Evolutionary conservation across 2,329 filamentous ascomycete genomes (phyloP).

Genomic region (Sporothrix dimorphospora): DNA sequence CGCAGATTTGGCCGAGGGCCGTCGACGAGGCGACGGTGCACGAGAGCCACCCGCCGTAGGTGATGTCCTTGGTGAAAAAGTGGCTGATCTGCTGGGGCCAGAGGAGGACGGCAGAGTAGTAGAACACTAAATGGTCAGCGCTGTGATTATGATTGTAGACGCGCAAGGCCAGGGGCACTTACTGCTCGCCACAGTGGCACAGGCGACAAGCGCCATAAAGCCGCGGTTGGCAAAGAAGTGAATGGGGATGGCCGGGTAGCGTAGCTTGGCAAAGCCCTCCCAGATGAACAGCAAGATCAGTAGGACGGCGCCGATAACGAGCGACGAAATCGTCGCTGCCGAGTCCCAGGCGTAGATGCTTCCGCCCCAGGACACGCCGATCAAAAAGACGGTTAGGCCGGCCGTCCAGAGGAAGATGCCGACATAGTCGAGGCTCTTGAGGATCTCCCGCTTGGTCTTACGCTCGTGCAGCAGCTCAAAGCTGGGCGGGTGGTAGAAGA

Average conservation of each 20-base stretch:
- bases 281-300: constrained; percentile 38
- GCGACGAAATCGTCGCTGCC: constrained; percentile 38
- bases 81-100: constrained; percentile 44
- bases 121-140: constrained; percentile 40
- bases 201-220: constrained; percentile 40
- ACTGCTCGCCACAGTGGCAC: constrained; percentile 39
- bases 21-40: constrained; percentile 19
- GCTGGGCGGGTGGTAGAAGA: constrained; percentile 48
- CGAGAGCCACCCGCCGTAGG: constrained; percentile 24
- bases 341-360: constrained; percentile 48
- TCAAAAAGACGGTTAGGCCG: constrained; percentile 50
- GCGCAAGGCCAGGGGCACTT: background rate
- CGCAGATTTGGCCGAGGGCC: constrained; percentile 25
- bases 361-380: constrained; percentile 52
- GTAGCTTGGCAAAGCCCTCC: constrained; percentile 37
- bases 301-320: constrained; percentile 37
- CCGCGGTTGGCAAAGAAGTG: constrained; percentile 41
- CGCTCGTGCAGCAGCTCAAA: constrained; percentile 46
- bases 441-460: constrained; percentile 43
- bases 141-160: background rate
- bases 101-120: constrained; percentile 45
- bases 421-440: constrained; percentile 45
- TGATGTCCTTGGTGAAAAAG: constrained; percentile 34
- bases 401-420: constrained; percentile 51
- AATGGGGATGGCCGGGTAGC: constrained; percentile 45